Base-by-base conservation (phyloP, 2,329 filamentous ascomycete species). In the Fusarium pseudocircinatum region DNA sequence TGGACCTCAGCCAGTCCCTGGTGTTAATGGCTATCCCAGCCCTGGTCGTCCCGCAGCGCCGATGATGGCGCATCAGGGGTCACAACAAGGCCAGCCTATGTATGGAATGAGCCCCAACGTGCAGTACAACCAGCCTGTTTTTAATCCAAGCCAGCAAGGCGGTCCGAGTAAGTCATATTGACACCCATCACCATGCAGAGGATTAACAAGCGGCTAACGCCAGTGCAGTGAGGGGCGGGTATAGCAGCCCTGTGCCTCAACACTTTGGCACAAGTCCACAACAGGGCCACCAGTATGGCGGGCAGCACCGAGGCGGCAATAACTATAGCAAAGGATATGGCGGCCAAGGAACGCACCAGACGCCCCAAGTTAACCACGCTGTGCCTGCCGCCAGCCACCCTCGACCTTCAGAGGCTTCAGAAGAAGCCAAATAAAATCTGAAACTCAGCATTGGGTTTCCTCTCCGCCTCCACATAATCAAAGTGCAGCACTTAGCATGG, bases 11-110 rank as follows among this genome's bases (percentile, higher is more conserved):
- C 82, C 84, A 14, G 87, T 90, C 61, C 90, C 92, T 26, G 93
- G 89, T 47, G 87, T 89, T 13, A 93, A 92, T 76, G 94, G 94
- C 22, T 97, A 94, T 79, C 93, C 94, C n/a, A 98, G 96, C 80
- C 96, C 96, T 2, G 91, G 94, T 63, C 90, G 95, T 53, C 91
- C 92, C 34, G 81, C 86, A 26, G 94, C 96, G 18, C 92, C 94
- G 4, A 94, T 97, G 91, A 98, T 98, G 96, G 93, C 92, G 78
- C 95, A 95, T 75, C 94, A 97, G 83, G 94, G 94, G 62, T 98
- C 95, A 34, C 96, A 98, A 79, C 95, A 97, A 81, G 95, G 95
- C 44, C 94, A 97, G 80, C 90, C 85, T 78, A 90, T 86, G 84
- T 95, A 89, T 85, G 93, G 89, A 72, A 94, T 95, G 91, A 93